Evolutionary conservation across 2,329 filamentous ascomycete genomes (phyloP), one percentile per base, ranked within the genome.

Genomic region (Diaporthe vexans): DNA sequence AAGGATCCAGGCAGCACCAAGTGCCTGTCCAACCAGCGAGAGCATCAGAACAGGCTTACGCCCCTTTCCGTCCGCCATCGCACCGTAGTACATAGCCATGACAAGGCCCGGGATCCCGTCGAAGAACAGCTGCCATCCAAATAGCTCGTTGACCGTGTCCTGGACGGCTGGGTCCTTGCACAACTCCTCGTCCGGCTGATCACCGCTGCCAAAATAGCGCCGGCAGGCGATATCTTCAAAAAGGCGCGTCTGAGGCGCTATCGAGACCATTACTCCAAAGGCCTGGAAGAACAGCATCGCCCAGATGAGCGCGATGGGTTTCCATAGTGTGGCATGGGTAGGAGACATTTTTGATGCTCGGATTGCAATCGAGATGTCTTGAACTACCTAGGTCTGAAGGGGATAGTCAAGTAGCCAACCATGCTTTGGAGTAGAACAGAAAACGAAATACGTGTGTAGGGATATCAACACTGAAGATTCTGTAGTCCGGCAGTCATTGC

Each of bases 111-210:
- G 59, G 24, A 63, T 63, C 9, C 59, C 59, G 11, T 63, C 59
- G 6, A 63, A 63, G 59, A 63, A 63, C 40, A 63, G 26, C 59
- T 63, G 59, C 59, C 59, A 63, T 24, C 59, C 59, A 15, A 63
- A 63, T 17, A 63, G 59, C 59, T 46, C 40, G 26, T 63, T 63
- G 40, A 63, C 59, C 24, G 9, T 21, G 59, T 63, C 59, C 59
- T 63, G 59, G 24, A 63, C 40, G 17, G 59, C 59, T 2, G 59
- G 40, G 10, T 63, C 59, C 59, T 63, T 63, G 59, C 59, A 63
- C 7, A 19, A 13, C 24, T 48, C 40, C 10, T 63, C 59, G 4
- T 48, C 59, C 5, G 19, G 59, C n/a, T 52, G n/a, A 7, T n/a
- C 24, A 9, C 24, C 59, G 40, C n/a, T 19, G 40, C 40, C 59